phyloP scores from a whole-genome alignment of 495 filamentous ascomycete species.

The Aspergillus baeticus region DNA sequence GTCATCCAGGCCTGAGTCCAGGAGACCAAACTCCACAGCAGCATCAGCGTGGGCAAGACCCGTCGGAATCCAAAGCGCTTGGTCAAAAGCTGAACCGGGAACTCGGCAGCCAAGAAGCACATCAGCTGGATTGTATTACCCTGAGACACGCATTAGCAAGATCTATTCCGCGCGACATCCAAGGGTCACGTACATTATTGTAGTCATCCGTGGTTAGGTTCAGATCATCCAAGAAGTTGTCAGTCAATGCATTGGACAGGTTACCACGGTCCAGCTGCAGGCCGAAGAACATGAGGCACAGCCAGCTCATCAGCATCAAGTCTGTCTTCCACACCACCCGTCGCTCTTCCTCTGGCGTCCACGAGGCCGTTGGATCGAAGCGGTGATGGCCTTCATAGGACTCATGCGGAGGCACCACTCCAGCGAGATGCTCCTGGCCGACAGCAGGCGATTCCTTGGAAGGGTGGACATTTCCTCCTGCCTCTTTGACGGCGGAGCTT shows the following conservation, averaged over 20 bases:
- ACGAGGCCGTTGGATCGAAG: conserved; percentile 49
- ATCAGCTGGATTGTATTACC: conserved; percentile 34
- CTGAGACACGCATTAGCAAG: conserved; percentile 10
- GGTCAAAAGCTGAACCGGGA: conserved; percentile 34
- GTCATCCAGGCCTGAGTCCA: conserved; percentile 38
- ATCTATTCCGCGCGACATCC: conserved; percentile 38
- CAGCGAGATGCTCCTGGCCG: conserved; percentile 25
- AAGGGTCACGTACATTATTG: conserved; percentile 32
- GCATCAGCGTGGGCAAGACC: conserved; percentile 34
- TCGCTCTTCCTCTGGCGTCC: conserved; percentile 53
- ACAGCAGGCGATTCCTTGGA: conserved; percentile 15
- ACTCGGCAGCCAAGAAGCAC: conserved; percentile 33
- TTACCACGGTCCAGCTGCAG: conserved; percentile 58
- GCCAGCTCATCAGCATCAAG: conserved; percentile 45
- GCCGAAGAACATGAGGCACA: conserved; percentile 52
- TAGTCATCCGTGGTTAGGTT: conserved; percentile 49
- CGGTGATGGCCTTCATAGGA: conserved; percentile 49
- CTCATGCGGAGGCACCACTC: conserved; percentile 23
- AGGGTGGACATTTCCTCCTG: conserved; percentile 8
- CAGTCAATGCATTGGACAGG: conserved; percentile 50
- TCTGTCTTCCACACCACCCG: conserved; percentile 49
- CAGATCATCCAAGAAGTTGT: conserved; percentile 53
- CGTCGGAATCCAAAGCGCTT: conserved; percentile 28
- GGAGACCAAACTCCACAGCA: conserved; percentile 47
- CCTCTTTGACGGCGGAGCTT: neutral